Conservation (phyloP, 2,329 filamentous ascomycete genomes). For the Aspergillus glaucus region DNA sequence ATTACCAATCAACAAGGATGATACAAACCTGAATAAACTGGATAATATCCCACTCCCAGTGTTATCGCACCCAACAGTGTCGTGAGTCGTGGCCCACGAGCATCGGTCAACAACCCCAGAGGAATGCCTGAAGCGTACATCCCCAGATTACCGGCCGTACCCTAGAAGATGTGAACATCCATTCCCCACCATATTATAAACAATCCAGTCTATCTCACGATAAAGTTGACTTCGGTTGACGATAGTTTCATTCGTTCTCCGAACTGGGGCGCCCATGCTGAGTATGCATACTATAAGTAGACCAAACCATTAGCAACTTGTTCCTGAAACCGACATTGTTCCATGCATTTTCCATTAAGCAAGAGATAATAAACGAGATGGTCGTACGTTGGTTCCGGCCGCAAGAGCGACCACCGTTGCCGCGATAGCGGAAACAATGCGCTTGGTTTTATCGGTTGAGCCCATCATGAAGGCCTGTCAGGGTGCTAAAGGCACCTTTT, state of each 20-base stretch:
- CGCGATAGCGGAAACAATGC: conserved; percentile 75
- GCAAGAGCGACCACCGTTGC: conserved; percentile 79
- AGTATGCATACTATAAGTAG: conserved; percentile 78
- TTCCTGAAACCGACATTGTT: not conserved
- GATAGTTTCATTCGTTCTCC: conserved; percentile 78
- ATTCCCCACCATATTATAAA: not conserved
- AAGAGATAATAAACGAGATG: conserved; percentile 1
- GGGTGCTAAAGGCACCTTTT: not conserved
- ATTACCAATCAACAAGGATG: not conserved
- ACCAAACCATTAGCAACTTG: conserved; percentile 13
- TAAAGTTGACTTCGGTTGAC: conserved; percentile 87
- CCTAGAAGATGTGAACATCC: conserved; percentile 37
- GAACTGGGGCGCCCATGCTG: conserved; percentile 95
- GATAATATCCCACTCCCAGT: conserved; percentile 76
- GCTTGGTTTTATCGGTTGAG: conserved; percentile 42
- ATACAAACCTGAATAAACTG: conserved; percentile 57
- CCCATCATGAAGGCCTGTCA: conserved; percentile 19
- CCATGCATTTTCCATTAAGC: not conserved
- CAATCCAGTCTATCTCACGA: conserved; percentile 49
- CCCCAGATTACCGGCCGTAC: conserved; percentile 58
- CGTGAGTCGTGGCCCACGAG: conserved; percentile 70
- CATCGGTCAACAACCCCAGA: conserved; percentile 79
- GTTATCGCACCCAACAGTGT: conserved; percentile 67
- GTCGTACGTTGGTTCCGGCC: conserved; percentile 78
- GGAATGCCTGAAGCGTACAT: conserved; percentile 93